Evolutionary conservation across 164 flowering plant genomes (phyloP).

Genomic region (Litsea cubeba): DNA sequence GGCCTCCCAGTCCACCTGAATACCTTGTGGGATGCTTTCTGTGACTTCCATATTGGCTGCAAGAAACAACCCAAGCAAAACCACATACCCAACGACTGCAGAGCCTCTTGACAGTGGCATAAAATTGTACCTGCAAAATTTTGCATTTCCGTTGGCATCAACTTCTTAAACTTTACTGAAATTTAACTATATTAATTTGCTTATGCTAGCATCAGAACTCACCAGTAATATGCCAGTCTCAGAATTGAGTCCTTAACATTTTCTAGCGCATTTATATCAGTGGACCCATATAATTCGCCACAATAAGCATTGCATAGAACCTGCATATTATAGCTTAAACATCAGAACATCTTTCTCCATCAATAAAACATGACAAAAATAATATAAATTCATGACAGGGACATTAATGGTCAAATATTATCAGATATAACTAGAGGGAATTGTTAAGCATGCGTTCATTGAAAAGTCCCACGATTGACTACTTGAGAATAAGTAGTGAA

Average conservation of each 20-base stretch:
- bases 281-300: conserved; percentile 77
- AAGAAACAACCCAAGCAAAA: conserved; percentile 78
- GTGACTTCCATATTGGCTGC: conserved; percentile 95
- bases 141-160: conserved; percentile 3
- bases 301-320: conserved; percentile 73
- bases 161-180: neutral
- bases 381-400: neutral
- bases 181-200: neutral
- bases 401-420: neutral
- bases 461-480: too few relatives aligned
- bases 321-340: conserved; percentile 34
- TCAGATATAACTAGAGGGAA: too few relatives aligned
- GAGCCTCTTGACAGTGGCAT: conserved; percentile 96
- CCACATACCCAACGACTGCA: conserved; percentile 77
- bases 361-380: too few relatives aligned
- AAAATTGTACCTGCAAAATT: conserved; percentile 80
- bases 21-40: conserved; percentile 68
- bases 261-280: conserved; percentile 58
- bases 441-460: too few relatives aligned
- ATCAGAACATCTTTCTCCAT: neutral
- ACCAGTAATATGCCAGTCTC: conserved; percentile 96
- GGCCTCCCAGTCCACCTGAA: conserved; percentile 98
- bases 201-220: conserved; percentile 5
- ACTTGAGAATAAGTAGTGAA: too few relatives aligned
- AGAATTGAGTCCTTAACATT: conserved; percentile 69